Evolutionary conservation across 768 basidiomycete species (phyloP).

Genomic region (Russula lepida): DNA sequence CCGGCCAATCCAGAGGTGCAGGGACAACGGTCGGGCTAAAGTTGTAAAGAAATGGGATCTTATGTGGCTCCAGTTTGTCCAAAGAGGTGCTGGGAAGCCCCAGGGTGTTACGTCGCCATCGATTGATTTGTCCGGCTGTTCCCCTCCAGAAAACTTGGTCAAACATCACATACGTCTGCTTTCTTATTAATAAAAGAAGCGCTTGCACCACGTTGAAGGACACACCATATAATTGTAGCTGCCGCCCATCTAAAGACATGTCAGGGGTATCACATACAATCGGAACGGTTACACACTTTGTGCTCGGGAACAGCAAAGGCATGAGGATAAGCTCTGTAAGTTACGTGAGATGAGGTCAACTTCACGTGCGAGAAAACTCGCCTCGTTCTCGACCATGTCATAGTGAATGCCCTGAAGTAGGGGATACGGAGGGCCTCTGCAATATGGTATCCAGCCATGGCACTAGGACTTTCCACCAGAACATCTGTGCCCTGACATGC

Average conservation of each 20-base stretch:
- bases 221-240: conserved; percentile 96
- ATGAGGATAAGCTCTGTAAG: conserved; percentile 83
- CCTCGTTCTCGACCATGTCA: conserved; percentile 97
- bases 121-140: conserved; percentile 88
- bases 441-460: conserved; percentile 96
- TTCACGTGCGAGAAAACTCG: conserved; percentile 22
- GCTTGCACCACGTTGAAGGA: not conserved
- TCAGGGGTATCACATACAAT: not conserved
- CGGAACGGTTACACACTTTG: conserved; percentile 45
- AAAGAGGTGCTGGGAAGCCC: conserved; percentile 73
- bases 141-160: conserved; percentile 98
- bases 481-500: conserved; percentile 94
- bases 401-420: conserved; percentile 93
- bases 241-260: conserved; percentile 69
- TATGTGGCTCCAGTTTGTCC: conserved; percentile 95
- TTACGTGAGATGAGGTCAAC: not conserved
- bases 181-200: conserved; percentile 6
- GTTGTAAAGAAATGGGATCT: conserved; percentile 96
- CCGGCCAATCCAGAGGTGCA: conserved; percentile 95
- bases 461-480: conserved; percentile 89
- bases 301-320: conserved; percentile 96
- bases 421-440: conserved; percentile 91
- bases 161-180: conserved; percentile 89
- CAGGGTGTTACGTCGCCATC: conserved; percentile 77
- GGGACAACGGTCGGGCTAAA: conserved; percentile 89